Evolutionary conservation across 306 rosid genomes (phyloP).

Genomic region (Biancaea sappan): DNA sequence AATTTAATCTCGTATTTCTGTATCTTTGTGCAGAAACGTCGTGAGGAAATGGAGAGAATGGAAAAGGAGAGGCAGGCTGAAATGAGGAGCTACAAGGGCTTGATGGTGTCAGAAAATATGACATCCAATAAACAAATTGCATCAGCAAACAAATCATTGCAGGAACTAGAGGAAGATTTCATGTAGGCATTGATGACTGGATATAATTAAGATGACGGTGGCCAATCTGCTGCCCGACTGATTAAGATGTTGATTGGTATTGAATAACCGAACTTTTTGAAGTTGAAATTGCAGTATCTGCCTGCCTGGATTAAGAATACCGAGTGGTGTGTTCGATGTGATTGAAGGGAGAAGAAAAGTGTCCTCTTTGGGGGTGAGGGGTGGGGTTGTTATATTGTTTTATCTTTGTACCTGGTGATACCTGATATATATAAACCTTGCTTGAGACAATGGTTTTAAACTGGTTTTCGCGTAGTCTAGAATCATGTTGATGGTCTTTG

Average conservation of each 20-base stretch:
- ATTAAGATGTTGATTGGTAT: not conserved
- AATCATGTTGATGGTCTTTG: not conserved
- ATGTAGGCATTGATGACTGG: constrained; percentile 50
- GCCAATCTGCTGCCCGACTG: constrained; percentile 7
- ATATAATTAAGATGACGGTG: constrained; percentile 9
- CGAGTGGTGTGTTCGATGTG: not conserved
- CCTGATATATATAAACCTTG: not conserved
- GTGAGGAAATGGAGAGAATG: constrained; percentile 65
- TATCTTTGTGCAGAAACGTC: constrained; percentile 57
- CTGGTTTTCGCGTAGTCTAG: not conserved
- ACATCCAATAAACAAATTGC: constrained; percentile 76
- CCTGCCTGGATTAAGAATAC: not conserved
- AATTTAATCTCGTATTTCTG: not conserved
- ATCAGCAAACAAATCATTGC: constrained; percentile 61
- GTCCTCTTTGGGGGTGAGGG: not conserved
- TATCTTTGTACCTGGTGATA: not conserved
- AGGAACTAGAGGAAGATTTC: constrained; percentile 81
- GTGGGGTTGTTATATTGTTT: not conserved
- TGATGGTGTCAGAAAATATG: constrained; percentile 80
- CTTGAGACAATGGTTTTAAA: not conserved
- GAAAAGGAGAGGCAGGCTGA: constrained; percentile 78
- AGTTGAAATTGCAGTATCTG: constrained; percentile 6
- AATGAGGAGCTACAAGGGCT: constrained; percentile 74
- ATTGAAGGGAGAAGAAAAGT: not conserved
- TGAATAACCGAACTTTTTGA: constrained; percentile 1